Conservation (phyloP, 768 basidiomycete species). For the Pulveroboletus sp. region DNA sequence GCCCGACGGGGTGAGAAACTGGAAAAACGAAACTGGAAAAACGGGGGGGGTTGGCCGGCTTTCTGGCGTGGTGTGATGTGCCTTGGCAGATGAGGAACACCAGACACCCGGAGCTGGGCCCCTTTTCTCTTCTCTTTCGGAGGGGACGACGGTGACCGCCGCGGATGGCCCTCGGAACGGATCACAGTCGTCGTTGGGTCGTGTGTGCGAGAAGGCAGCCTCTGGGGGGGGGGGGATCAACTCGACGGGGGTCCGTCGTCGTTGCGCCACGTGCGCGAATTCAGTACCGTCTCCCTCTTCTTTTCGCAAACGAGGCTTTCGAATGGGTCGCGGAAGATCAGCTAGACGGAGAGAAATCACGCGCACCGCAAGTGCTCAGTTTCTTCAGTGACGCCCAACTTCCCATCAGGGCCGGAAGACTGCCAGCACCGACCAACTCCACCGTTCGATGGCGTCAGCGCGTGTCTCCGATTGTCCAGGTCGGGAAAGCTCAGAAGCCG, state of each 20-base stretch:
- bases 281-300: not conserved
- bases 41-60: no score
- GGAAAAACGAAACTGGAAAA: no score
- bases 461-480: not conserved
- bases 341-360: not conserved
- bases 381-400: not conserved
- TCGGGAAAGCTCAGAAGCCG: not conserved
- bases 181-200: not conserved
- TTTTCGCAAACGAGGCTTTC: not conserved
- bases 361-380: not conserved
- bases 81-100: not conserved
- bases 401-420: not conserved
- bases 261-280: not conserved
- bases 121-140: not conserved
- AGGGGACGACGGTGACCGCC: not conserved
- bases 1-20: no score
- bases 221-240: not conserved
- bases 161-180: constrained; percentile 7
- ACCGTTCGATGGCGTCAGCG: not conserved
- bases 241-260: not conserved
- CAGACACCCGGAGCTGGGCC: not conserved
- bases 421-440: not conserved
- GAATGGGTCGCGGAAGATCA: not conserved
- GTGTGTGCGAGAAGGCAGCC: no score
- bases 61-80: no score